Evolutionary conservation across 306 rosid genomes (phyloP), one percentile per base, ranked within the genome.

Genomic region (Quercus engelmannii): DNA sequence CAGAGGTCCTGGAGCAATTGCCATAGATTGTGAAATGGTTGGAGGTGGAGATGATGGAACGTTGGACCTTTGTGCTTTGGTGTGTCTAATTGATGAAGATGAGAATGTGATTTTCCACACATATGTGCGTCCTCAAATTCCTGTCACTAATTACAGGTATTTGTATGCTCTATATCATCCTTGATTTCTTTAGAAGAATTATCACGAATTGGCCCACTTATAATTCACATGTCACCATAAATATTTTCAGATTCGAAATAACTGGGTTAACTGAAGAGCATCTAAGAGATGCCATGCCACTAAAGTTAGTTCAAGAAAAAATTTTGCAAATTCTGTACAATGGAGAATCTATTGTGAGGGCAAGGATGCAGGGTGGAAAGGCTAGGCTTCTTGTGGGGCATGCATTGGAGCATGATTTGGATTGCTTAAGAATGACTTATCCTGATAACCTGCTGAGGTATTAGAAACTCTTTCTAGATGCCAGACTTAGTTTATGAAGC

Each of bases 21-120:
- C 93, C 18, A 71, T 91, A 30, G 96, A 94, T 79, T 94, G 97
- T 83, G 97, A 91, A 87, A 94, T 94, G 96, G 93, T 89, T 83
- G 91, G 91, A 30, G 97, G 98, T 72, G 97, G 97, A 88, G 85
- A 86, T 84, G 98, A 94, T 86, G 98, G 97, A 75, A 74, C 96
- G 0, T 79, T 94, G 64, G 97, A 90, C 76, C 81, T 94, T 35
- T 94, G 98, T 86, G 97, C 89, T 78, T 84, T 95, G 78, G 89
- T 92, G 21, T 90, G 96, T 83, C 83, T 94, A 63, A 84, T 88
- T 35, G 98, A 92, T 76, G 92, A 86, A 88, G 89, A 92, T 20
- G 97, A 94, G 84, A 93, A 88, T 69, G 59, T 94, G 62, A 83
- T 94, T 74, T 86, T 92, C 67, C 90, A 89, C 64, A 73, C 94